Evolutionary conservation across 1,284 basidiomycete genomes (phyloP).

Genomic region (Fomitopsis pinicola): DNA sequence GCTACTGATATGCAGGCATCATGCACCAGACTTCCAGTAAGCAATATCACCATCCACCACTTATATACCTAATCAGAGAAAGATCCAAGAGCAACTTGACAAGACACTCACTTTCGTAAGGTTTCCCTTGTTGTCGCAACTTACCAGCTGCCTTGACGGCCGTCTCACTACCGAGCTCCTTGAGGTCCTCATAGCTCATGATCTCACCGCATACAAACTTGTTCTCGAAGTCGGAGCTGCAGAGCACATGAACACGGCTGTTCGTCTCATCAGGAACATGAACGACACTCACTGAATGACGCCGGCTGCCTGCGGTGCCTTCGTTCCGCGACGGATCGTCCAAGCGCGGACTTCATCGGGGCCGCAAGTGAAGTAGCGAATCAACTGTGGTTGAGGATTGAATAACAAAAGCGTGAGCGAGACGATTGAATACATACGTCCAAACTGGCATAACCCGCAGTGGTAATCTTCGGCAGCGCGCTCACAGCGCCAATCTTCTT

Average conservation of each 20-base stretch:
- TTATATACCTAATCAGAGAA: constrained; percentile 23
- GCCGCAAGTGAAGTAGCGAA: constrained; percentile 96
- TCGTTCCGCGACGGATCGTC: constrained; percentile 93
- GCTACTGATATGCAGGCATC: background rate
- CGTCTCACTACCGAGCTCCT: constrained; percentile 87
- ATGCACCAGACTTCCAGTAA: constrained; percentile 72
- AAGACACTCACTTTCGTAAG: constrained; percentile 77
- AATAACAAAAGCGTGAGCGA: background rate
- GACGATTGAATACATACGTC: constrained; percentile 46
- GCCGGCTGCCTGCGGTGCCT: constrained; percentile 96
- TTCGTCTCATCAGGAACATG: background rate
- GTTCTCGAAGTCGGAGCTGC: constrained; percentile 89
- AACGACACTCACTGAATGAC: constrained; percentile 80
- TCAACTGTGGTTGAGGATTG: constrained; percentile 48
- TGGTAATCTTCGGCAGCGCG: constrained; percentile 88
- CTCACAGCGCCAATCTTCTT: constrained; percentile 67
- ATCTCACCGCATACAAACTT: constrained; percentile 99
- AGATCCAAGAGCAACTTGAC: background rate
- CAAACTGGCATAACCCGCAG: constrained; percentile 83
- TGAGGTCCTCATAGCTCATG: constrained; percentile 90
- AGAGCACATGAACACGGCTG: background rate
- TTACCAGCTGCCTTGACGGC: constrained; percentile 96
- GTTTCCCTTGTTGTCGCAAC: constrained; percentile 94
- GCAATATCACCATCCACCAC: constrained; percentile 84
- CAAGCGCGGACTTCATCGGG: constrained; percentile 97